phyloP scores from a whole-genome alignment of 208 protist species.

The Herpetomonas samuelpessoai region DNA sequence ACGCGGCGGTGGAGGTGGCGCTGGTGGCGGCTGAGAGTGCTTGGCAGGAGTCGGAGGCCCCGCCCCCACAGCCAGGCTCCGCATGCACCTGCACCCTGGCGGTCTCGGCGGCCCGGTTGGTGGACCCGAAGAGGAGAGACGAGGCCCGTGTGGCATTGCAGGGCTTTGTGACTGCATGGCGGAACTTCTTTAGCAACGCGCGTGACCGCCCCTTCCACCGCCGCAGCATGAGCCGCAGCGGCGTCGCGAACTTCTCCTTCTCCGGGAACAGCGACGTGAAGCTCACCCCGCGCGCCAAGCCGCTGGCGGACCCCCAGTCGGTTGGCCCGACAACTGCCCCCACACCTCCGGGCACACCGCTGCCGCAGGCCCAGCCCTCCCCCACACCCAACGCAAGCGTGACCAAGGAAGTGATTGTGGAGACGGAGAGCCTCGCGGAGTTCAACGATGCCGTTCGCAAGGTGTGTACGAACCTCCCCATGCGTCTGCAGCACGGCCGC shows the following conservation, averaged over 20 bases:
- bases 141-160: constrained; percentile 35
- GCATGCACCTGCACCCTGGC: constrained; percentile 4
- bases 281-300: background rate
- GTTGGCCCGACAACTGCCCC: constrained; percentile 1
- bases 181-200: constrained; percentile 41
- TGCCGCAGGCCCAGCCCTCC: background rate
- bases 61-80: background rate
- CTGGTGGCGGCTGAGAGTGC: constrained; percentile 49
- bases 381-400: constrained; percentile 11
- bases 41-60: constrained; percentile 28
- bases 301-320: background rate
- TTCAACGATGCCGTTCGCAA: constrained; percentile 21
- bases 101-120: constrained; percentile 9
- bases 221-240: constrained; percentile 11
- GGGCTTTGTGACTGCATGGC: constrained; percentile 54
- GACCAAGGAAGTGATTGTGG: constrained; percentile 19
- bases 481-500: constrained; percentile 47
- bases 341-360: background rate
- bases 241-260: constrained; percentile 1
- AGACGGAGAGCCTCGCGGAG: constrained; percentile 19
- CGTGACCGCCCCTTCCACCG: constrained; percentile 28
- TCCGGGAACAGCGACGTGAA: background rate
- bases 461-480: constrained; percentile 32
- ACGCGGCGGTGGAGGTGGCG: constrained; percentile 54
- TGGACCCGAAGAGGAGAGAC: constrained; percentile 10